These are phyloP conservation scores for Terfezia boudieri DNA, from an alignment of 495 filamentous ascomycete genomes.

Conservation along the genomic window DNA sequence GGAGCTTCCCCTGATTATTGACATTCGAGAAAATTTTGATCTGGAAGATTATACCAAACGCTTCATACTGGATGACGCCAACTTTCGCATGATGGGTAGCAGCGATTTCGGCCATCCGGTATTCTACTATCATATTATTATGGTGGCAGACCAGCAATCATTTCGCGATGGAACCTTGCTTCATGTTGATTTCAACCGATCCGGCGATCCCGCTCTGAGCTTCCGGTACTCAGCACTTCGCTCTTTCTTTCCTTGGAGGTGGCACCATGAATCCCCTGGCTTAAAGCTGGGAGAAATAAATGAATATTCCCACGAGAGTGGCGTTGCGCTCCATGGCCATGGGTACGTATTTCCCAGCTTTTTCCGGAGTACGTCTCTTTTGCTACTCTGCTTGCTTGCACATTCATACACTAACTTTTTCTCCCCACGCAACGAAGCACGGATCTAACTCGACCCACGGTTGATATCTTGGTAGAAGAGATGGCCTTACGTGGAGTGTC, in stretches of 20 bases:
- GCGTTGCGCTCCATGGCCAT: too few species aligned
- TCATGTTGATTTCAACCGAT: not conserved
- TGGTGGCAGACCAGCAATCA: not conserved
- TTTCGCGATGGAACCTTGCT: not conserved
- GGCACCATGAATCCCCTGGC: too few species aligned
- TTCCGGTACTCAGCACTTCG: not conserved
- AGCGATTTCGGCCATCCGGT: not conserved
- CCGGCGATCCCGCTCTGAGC: not conserved
- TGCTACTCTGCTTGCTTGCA: too few species aligned
- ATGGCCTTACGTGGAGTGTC: not conserved
- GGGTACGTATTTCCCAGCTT: too few species aligned
- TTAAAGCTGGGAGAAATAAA: too few species aligned
- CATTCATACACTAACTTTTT: too few species aligned
- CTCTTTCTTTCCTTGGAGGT: not conserved
- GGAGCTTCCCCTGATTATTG: not conserved
- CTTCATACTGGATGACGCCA: not conserved
- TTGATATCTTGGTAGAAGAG: not conserved
- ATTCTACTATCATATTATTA: not conserved
- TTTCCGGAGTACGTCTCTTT: too few species aligned
- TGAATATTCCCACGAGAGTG: too few species aligned
- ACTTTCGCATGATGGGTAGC: not conserved
- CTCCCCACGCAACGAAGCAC: not conserved
- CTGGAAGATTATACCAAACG: not conserved
- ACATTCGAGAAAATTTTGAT: not conserved
- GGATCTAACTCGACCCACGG: not conserved